Percentiles rank a stretch among this genome's conserved stretches.
These are phyloP conservation scores for Saccharomyces pastorianus DNA, from an alignment of 1,139 yeast species.

Conservation along the genomic window DNA sequence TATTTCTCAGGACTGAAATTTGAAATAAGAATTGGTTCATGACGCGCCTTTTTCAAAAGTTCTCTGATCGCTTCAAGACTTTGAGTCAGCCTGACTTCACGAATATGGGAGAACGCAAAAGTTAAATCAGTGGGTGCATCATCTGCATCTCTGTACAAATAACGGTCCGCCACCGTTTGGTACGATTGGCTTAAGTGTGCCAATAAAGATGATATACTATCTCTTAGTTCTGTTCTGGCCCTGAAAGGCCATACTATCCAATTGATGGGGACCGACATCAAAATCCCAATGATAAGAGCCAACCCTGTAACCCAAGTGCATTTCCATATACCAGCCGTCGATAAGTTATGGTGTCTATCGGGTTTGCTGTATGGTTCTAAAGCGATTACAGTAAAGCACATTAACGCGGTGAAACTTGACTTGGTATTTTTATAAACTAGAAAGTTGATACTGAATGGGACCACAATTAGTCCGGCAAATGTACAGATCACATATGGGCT, in stretches of 20 bases:
- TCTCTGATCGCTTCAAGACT: conserved; percentile 36
- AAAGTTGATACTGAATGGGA: conserved; percentile 33
- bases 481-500: conserved; percentile 37
- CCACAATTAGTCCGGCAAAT: conserved; percentile 34
- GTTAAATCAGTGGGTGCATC: conserved; percentile 41
- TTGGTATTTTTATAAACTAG: conserved; percentile 34
- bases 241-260: conserved; percentile 46
- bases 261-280: conserved; percentile 34
- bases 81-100: conserved; percentile 43
- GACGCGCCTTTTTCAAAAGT: conserved; percentile 33
- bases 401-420: conserved; percentile 37
- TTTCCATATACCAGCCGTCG: conserved; percentile 29
- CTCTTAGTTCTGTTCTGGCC: conserved; percentile 38
- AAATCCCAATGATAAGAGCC: conserved; percentile 36
- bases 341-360: conserved; percentile 6
- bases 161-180: conserved; percentile 41
- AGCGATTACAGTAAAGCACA: conserved; percentile 37
- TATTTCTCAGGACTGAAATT: conserved; percentile 29
- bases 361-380: conserved; percentile 28
- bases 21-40: conserved; percentile 34
- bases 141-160: conserved; percentile 39
- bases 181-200: conserved; percentile 40
- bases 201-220: conserved; percentile 35
- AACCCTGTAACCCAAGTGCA: conserved; percentile 37
- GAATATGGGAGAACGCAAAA: conserved; percentile 37